Evolutionary conservation across 2,329 filamentous ascomycete species (phyloP).

Genomic region (Aspergillus glaucus): DNA sequence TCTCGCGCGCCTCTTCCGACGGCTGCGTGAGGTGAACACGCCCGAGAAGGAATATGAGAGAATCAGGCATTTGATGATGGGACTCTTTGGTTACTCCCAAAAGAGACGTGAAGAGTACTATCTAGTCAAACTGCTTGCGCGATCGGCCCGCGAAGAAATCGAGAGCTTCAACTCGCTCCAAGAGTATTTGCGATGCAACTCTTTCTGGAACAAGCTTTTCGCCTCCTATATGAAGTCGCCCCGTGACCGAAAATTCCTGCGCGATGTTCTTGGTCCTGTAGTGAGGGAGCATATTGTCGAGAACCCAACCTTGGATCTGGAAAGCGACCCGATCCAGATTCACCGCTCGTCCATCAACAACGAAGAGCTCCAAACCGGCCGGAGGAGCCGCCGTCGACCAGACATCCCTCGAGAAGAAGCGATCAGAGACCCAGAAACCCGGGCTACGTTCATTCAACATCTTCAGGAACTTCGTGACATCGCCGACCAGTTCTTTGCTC

Average conservation of each 20-base stretch:
- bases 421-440: slow-evolving; percentile 91
- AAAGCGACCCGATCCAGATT: slow-evolving; percentile 96
- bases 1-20: slow-evolving; percentile 78
- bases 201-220: slow-evolving; percentile 87
- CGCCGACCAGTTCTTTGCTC: slow-evolving; percentile 78
- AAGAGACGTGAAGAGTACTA: slow-evolving; percentile 97
- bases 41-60: slow-evolving; percentile 89
- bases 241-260: slow-evolving; percentile 83
- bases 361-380: slow-evolving; percentile 87
- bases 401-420: slow-evolving; percentile 87
- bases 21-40: slow-evolving; percentile 73
- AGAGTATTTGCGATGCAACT: slow-evolving; percentile 82
- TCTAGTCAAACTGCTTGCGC: slow-evolving; percentile 76
- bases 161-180: slow-evolving; percentile 66
- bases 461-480: slow-evolving; percentile 91
- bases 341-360: slow-evolving; percentile 95
- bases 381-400: slow-evolving; percentile 69
- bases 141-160: slow-evolving; percentile 80
- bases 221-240: slow-evolving; percentile 84
- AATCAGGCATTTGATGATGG: slow-evolving; percentile 91
- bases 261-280: slow-evolving; percentile 75
- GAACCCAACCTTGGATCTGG: slow-evolving; percentile 81
- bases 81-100: slow-evolving; percentile 92
- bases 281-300: slow-evolving; percentile 91
- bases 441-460: slow-evolving; percentile 88